Evolutionary conservation across 371 early-diverging fungal genomes (phyloP).

Genomic region (Vairimorpha apis): DNA sequence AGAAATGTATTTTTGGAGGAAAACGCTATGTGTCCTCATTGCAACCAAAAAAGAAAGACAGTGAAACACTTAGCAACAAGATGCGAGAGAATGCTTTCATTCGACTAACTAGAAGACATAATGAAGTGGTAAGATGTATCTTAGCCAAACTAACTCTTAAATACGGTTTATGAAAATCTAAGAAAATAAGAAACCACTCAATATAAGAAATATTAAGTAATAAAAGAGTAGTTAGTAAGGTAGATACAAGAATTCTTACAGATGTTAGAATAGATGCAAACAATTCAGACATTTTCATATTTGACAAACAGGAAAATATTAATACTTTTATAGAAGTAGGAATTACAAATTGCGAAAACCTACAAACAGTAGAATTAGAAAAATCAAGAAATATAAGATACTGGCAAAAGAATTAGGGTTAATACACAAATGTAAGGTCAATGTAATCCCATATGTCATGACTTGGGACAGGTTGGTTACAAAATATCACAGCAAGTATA

Average conservation of each 20-base stretch:
- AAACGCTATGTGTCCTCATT: too few relatives aligned
- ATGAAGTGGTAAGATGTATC: too few relatives aligned
- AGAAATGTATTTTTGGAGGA: not conserved
- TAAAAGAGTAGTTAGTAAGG: too few relatives aligned
- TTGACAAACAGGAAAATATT: not conserved
- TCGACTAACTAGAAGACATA: too few relatives aligned
- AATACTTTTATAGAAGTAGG: not conserved
- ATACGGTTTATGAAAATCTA: too few relatives aligned
- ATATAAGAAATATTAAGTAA: too few relatives aligned
- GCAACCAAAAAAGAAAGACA: not conserved
- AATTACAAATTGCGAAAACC: not conserved
- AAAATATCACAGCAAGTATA: not conserved
- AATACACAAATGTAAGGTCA: not conserved
- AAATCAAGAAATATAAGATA: not conserved
- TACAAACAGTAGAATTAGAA: not conserved
- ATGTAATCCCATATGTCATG: slow-evolving; percentile 2
- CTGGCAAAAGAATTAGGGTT: not conserved
- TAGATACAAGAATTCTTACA: too few relatives aligned
- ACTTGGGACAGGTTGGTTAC: not conserved
- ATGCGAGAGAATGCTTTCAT: not conserved
- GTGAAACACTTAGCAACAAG: not conserved
- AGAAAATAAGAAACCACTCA: too few relatives aligned
- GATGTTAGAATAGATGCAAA: too few relatives aligned
- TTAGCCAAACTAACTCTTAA: too few relatives aligned
- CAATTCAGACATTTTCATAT: not conserved